Conservation (phyloP, 192 early-diverging fungal genomes). For the Backusella tarrabulga region DNA sequence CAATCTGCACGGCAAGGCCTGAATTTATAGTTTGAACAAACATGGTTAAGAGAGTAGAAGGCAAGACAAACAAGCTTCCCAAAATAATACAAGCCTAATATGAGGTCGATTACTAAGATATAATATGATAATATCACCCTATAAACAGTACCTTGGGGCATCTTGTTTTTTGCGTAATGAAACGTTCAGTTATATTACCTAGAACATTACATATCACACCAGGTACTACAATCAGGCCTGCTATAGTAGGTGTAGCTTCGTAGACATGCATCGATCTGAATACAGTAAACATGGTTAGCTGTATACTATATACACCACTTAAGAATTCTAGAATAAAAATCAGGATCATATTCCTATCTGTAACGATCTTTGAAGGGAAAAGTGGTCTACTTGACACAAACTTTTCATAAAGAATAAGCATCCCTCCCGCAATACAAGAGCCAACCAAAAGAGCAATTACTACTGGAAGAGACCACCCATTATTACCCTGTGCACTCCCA, state of each 20-base stretch:
- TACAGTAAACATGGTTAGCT: neutral
- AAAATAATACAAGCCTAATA: neutral
- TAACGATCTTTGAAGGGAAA: neutral
- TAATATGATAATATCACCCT: neutral
- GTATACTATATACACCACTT: neutral
- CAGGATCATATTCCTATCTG: neutral
- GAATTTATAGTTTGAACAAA: neutral
- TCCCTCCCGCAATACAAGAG: neutral
- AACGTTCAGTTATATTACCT: neutral
- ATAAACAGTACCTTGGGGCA: neutral
- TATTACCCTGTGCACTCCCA: neutral
- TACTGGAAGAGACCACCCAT: neutral
- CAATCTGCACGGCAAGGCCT: neutral
- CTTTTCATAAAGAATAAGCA: neutral
- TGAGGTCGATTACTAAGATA: neutral
- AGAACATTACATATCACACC: neutral
- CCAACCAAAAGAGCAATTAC: neutral
- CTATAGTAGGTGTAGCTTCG: neutral
- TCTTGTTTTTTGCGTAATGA: neutral
- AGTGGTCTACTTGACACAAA: neutral
- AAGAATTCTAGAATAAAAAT: neutral
- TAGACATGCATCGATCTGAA: neutral
- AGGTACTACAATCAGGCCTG: neutral
- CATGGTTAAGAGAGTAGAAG: neutral
- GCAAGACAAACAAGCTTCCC: neutral